Evolutionary conservation across 306 rosid species (phyloP).

Genomic region (Senna siamea): DNA sequence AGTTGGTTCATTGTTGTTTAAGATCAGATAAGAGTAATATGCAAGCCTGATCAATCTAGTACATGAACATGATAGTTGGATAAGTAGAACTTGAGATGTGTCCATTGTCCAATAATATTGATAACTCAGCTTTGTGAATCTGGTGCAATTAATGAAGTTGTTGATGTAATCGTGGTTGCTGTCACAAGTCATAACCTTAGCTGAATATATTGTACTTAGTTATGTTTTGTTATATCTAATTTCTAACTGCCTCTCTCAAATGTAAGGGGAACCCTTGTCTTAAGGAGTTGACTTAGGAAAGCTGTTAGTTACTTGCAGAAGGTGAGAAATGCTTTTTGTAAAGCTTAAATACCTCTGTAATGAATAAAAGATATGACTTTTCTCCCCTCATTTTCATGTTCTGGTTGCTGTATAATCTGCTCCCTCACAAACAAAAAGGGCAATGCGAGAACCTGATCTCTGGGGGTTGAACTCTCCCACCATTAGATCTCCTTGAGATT

Average conservation of each 20-base stretch:
- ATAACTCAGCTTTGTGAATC: background rate
- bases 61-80: background rate
- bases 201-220: background rate
- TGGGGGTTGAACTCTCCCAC: too few relatives aligned
- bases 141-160: background rate
- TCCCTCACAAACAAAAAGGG: too few relatives aligned
- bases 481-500: too few relatives aligned
- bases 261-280: background rate
- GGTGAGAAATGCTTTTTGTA: background rate
- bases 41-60: background rate
- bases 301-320: background rate
- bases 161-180: background rate
- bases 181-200: background rate
- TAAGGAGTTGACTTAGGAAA: background rate
- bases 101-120: background rate
- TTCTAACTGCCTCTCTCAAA: background rate
- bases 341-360: background rate
- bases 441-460: too few relatives aligned
- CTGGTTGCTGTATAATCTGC: background rate
- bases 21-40: background rate
- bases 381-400: conserved; percentile 1
- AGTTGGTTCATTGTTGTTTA: background rate
- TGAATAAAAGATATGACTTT: background rate
- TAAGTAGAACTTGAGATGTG: background rate
- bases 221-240: too few relatives aligned